phyloP scores from a whole-genome alignment of 371 early-diverging fungal genomes.

The Mortierella sp. region DNA sequence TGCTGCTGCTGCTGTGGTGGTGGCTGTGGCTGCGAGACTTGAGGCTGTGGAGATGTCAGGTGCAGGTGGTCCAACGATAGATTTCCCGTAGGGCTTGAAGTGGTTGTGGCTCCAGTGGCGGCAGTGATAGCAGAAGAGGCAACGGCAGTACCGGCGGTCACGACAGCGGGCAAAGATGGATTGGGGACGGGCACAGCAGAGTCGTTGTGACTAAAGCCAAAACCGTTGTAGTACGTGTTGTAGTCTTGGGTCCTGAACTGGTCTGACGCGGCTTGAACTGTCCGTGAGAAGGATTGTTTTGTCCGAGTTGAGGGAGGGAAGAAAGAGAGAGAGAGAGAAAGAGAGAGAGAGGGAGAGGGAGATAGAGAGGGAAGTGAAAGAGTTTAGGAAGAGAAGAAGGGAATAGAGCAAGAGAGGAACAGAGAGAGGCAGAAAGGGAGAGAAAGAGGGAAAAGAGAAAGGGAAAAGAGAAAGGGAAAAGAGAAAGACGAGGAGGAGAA shows the following conservation, averaged over 20 bases:
- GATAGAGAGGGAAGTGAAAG: neutral
- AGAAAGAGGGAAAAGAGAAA: neutral
- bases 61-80: slow-evolving; percentile 18
- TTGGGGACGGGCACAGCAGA: neutral
- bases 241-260: slow-evolving; percentile 18
- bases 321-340: neutral
- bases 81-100: slow-evolving; percentile 3
- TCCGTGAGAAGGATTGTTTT: neutral
- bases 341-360: neutral
- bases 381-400: neutral
- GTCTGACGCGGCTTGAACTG: neutral
- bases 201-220: slow-evolving; percentile 21
- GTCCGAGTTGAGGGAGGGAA: neutral
- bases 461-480: neutral
- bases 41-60: slow-evolving; percentile 4
- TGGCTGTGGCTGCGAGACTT: neutral
- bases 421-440: slow-evolving; percentile 6
- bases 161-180: neutral
- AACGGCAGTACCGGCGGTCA: neutral
- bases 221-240: slow-evolving; percentile 25
- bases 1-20: slow-evolving; percentile 4
- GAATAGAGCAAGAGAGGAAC: slow-evolving; percentile 5
- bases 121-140: slow-evolving; percentile 1
- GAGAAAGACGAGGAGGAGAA: neutral
- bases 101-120: neutral